Percentiles rank a stretch among this genome's conserved stretches.
Conservation (phyloP, 139 green algal genomes). For the Ostreobium quekettii region DNA sequence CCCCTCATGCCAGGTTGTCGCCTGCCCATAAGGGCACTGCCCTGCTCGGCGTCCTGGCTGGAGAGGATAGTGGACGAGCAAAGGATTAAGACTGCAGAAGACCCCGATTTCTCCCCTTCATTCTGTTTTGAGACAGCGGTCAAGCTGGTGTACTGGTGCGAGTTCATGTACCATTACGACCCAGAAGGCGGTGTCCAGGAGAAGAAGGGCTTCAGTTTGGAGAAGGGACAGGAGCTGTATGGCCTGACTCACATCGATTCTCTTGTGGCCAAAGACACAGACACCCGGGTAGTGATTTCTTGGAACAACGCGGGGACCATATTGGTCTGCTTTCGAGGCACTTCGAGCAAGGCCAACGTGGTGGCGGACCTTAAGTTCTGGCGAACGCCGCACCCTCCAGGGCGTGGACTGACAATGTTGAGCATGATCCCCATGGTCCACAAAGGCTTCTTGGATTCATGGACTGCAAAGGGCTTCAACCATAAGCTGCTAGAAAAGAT, state of each 20-base stretch:
- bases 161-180: conserved; percentile 1
- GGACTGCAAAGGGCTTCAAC: background rate
- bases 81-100: background rate
- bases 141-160: conserved; percentile 23
- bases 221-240: background rate
- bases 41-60: background rate
- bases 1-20: too few species aligned
- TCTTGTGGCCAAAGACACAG: background rate
- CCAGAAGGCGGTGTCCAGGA: too few species aligned
- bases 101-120: conserved; percentile 17
- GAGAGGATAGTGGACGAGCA: background rate
- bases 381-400: background rate
- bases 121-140: conserved; percentile 38
- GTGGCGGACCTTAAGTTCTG: background rate
- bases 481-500: background rate
- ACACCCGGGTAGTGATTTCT: background rate
- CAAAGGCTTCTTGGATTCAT: background rate
- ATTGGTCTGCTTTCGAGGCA: background rate
- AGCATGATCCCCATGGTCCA: background rate
- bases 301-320: background rate
- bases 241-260: background rate
- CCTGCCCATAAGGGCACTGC: background rate
- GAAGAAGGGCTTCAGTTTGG: background rate
- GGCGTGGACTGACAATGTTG: background rate
- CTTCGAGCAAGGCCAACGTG: background rate